Base-by-base conservation (phyloP, 2,329 filamentous ascomycete species). In the Sporothrix pseudoabietina region DNA sequence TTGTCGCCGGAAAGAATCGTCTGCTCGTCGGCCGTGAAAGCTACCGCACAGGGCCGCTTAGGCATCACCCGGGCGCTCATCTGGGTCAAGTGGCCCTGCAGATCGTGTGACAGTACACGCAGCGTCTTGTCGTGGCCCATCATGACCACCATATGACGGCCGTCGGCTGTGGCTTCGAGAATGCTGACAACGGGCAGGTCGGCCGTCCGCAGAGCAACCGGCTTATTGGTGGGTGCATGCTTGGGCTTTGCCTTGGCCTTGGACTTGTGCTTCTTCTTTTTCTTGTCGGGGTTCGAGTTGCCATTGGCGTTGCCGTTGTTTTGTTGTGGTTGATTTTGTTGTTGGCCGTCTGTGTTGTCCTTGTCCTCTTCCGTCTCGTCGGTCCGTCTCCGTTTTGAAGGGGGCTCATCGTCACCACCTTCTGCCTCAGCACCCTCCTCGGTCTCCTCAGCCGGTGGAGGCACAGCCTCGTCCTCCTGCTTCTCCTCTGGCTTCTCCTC, bases 41-140 rank as follows among this genome's bases (percentile, higher is more conserved):
- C 84, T 73, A 98, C 84, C 49, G 92, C 90, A 79, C 91, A 95
- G 14, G 94, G 94, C 49, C 94, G 90, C 84, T 98, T 98, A 54
- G 94, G 93, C 92, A 98, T 97, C 74, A 83, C 83, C 81, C 94
- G 89, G 80, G 90, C 87, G 80, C 91, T 97, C 73, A 94, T 80
- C 78, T 93, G 86, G 41, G 85, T 84, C 39, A 98, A 82, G 3
- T 82, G 82, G 1, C 90, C 92, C 71, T 87, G 82, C 1, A 85
- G 83, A 41, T 89, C 86, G 74, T 94, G 85, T 76, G 89, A 85
- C 79, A 98, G 93, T 0, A 98, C 93, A 80, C 93, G 92, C 55
- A 99, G 86, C 69, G 88, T 90, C 84, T 99, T 99, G 84, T 98
- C 96, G 78, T 97, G 93, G n/a, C 89, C 91, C 9, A 94, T 97